Percentiles rank a stretch among this genome's conserved stretches.
These are phyloP conservation scores for Raddia guianensis DNA, from an alignment of 176 grass and related monocot species.

Conservation along the genomic window DNA sequence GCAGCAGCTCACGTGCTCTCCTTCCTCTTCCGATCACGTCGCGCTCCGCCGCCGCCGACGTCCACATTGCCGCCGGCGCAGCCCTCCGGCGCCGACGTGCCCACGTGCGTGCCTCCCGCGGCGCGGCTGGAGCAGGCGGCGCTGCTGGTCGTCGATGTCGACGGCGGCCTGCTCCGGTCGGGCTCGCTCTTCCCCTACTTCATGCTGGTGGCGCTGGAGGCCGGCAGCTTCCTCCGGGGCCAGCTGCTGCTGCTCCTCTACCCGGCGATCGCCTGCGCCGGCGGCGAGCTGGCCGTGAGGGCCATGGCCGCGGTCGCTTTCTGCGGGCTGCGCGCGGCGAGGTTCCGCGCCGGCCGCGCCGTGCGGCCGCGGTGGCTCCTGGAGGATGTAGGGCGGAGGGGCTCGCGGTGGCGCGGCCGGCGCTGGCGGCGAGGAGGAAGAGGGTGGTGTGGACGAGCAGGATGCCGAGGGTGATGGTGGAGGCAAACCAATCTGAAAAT, in stretches of 20 bases:
- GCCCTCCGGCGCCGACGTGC: background rate
- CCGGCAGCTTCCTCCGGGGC: conserved; percentile 55
- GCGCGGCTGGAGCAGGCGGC: background rate
- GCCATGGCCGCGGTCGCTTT: conserved; percentile 63
- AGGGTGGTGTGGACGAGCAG: conserved; percentile 45
- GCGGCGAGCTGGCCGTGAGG: conserved; percentile 27
- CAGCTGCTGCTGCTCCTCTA: conserved; percentile 55
- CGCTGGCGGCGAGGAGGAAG: background rate
- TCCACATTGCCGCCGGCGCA: background rate
- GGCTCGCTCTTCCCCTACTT: conserved; percentile 78
- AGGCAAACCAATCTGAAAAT: background rate
- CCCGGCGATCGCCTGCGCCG: conserved; percentile 17
- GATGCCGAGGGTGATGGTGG: conserved; percentile 58
- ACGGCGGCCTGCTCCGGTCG: conserved; percentile 53
- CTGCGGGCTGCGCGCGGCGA: conserved; percentile 41
- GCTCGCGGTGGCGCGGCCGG: no score
- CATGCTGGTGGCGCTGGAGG: conserved; percentile 83
- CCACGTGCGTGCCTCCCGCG: conserved; percentile 7
- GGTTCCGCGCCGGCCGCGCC: conserved; percentile 58
- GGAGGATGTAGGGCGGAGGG: conserved; percentile 34
- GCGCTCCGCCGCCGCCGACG: no score
- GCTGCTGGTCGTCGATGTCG: conserved; percentile 51
- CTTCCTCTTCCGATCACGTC: background rate
- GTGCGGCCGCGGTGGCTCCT: conserved; percentile 69
- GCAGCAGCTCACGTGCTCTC: conserved; percentile 16